Evolutionary conservation across 2,329 filamentous ascomycete species (phyloP), one percentile per base, ranked within the genome.

Genomic region (Diaporthe caulivora): DNA sequence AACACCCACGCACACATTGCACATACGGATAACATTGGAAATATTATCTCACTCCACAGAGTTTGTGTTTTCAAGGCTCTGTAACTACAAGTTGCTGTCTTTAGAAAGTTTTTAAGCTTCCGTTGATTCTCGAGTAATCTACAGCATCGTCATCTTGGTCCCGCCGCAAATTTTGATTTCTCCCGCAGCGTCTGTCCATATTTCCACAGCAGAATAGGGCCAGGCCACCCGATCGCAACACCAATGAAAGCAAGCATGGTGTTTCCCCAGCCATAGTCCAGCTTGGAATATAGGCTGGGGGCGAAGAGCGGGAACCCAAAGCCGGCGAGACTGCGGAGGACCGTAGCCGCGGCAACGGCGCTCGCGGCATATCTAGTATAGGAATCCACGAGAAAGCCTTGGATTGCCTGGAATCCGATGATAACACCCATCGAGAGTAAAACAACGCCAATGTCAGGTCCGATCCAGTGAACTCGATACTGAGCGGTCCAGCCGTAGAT

Each of bases 241-340:
- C 80, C 81, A 8, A 83, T 71, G 40, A 83, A 80, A 0, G 84
- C 87, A 54, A 89, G 77, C n/a, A 86, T 68, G 1, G 80, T 84
- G 64, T 83, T 84, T 1, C 84, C 84, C 80, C 80, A 83, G 1
- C 84, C 85, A 53, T 85, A 85, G 2, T 84, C 84, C 10, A 87
- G 78, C 1, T 54, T 70, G 0, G 77, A 75, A 75, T 88, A 89
- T 81, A 90, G 81, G 15, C 74, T 75, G 1, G 86, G 84, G 0
- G 85, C 87, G 49, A 88, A 88, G 1, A 90, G 81, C 15, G 88
- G 88, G 67, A 90, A 74, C 54, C 85, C 85, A 34, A 88, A 87
- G 2, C 86, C 87, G 4, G 86, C 86, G 15, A 90, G 77, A 40
- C 83, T 86, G 5, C 86, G 82, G 49, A 87, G 78, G 4, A 88